These are phyloP conservation scores for Bretschneidera sinensis DNA, from an alignment of 345 rosid genomes.

Conservation along the genomic window DNA sequence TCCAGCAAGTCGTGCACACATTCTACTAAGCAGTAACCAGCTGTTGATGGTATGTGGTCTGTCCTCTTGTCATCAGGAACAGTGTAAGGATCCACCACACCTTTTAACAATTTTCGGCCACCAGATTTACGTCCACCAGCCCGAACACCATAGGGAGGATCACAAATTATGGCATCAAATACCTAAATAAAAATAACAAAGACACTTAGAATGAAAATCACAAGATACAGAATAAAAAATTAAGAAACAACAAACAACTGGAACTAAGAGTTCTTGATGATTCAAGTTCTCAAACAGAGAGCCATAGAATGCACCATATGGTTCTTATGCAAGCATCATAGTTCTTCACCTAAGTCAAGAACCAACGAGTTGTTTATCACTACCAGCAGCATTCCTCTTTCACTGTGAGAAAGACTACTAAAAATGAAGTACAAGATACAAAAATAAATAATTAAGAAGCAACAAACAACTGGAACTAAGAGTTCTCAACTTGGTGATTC, in stretches of 20 bases:
- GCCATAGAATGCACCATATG: too few relatives aligned
- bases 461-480: too few relatives aligned
- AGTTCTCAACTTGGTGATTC: background rate
- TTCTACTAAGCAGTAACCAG: slow-evolving; percentile 76
- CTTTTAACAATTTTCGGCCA: slow-evolving; percentile 85
- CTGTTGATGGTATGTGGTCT: slow-evolving; percentile 93
- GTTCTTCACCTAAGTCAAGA: too few relatives aligned
- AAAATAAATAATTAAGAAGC: too few relatives aligned
- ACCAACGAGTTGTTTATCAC: too few relatives aligned
- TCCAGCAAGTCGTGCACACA: slow-evolving; percentile 90
- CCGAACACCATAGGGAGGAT: slow-evolving; percentile 95
- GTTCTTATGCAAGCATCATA: too few relatives aligned
- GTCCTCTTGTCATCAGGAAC: slow-evolving; percentile 89
- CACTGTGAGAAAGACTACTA: too few relatives aligned
- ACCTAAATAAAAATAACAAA: slow-evolving; percentile 39
- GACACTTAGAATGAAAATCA: background rate
- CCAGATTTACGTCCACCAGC: slow-evolving; percentile 98
- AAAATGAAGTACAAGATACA: too few relatives aligned
- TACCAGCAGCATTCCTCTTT: too few relatives aligned
- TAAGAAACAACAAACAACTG: too few relatives aligned
- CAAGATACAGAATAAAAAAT: background rate
- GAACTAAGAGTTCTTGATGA: too few relatives aligned
- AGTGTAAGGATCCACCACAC: slow-evolving; percentile 72
- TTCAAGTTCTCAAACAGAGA: too few relatives aligned
- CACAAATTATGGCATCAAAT: slow-evolving; percentile 87